A percentile compares a stretch with the other conserved stretches of the same genome.
Conservation (phyloP, 2,329 filamentous ascomycete genomes). For the Elsinoe australis region DNA sequence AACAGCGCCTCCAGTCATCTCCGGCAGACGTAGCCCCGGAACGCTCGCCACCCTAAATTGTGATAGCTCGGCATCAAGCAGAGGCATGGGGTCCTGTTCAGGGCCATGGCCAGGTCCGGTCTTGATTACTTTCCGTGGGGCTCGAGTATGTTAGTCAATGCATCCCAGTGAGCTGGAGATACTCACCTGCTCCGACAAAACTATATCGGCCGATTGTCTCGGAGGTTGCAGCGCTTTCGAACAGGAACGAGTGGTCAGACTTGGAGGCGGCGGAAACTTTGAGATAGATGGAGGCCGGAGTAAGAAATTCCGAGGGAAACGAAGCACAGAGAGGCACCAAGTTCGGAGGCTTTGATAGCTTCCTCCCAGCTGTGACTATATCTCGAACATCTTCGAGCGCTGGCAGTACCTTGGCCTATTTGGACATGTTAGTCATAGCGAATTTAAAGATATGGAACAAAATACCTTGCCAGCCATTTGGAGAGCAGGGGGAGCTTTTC, state of each 20-base stretch:
- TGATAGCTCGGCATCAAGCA: slow-evolving; percentile 71
- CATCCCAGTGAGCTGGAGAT: slow-evolving; percentile 21
- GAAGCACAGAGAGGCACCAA: slow-evolving; percentile 76
- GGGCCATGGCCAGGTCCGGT: slow-evolving; percentile 83
- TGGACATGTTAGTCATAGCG: slow-evolving; percentile 1
- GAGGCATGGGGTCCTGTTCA: slow-evolving; percentile 73
- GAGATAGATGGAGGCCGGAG: slow-evolving; percentile 88
- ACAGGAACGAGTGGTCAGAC: slow-evolving; percentile 82
- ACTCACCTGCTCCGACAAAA: slow-evolving; percentile 73
- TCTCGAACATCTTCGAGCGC: slow-evolving; percentile 54
- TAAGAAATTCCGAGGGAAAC: slow-evolving; percentile 86
- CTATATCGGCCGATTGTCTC: slow-evolving; percentile 92
- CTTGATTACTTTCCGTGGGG: slow-evolving; percentile 68
- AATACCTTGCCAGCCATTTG: slow-evolving; percentile 19
- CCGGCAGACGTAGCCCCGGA: slow-evolving; percentile 73
- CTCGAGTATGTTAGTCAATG: slow-evolving; percentile 30
- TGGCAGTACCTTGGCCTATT: slow-evolving; percentile 46
- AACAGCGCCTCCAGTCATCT: slow-evolving; percentile 83
- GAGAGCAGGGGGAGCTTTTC: neutral
- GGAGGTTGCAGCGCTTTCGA: slow-evolving; percentile 85
- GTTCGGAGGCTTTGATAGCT: slow-evolving; percentile 57
- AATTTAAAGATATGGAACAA: neutral
- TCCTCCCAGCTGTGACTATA: slow-evolving; percentile 46
- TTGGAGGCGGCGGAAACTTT: slow-evolving; percentile 66
- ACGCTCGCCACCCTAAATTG: slow-evolving; percentile 73